Evolutionary conservation across 1,139 yeast species (phyloP), one percentile per base, ranked within the genome.

Genomic region (Geotrichum europaeum): DNA sequence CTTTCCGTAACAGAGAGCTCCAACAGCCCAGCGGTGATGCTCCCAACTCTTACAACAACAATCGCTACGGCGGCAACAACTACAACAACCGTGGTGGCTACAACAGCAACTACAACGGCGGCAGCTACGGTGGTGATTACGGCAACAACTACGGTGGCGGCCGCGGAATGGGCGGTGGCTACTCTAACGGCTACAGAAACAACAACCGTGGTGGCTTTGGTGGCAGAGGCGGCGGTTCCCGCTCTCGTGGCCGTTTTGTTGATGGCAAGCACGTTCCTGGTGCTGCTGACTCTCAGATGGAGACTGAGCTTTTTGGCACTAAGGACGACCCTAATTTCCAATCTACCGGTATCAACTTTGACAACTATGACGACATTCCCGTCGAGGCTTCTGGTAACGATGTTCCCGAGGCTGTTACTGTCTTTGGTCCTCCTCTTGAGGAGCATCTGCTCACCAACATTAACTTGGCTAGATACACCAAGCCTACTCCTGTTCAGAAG

Each of bases 401-500:
- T 65, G 97, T 91, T 61, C 99, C 99, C 63, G 98, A 92, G 72
- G 92, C 98, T 66, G 88, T 95, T 70, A 79, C 86, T 65, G 79
- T 88, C 62, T 95, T 95, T 77, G 78, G 92, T 65, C 98, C 98
- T 67, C 98, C 98, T 63, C 84, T 95, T 75, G 98, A 92, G 73
- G 79, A 81, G 62, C 84, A 94, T 70, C 82, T 95, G 73, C 86
- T 95, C 68, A 92, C 88, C 75, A 95, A 94, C 79, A 89, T 95
- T 68, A 80, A 80, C 67, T 80, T 87, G 67, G 95, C 98, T 55
- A 85, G 97, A 77, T 95, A 94, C 81, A 84, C 88, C 66, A 90
- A 83, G 78, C 99, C 99, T 72, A 94, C 99, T 51, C 99, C 99
- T 59, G 99, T 94, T 62, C 99, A 94, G 77, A 94, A 94, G 79